These are phyloP conservation scores for Phytophthora agathidicida DNA, from an alignment of 352 stramenopile genomes.

Conservation along the genomic window DNA sequence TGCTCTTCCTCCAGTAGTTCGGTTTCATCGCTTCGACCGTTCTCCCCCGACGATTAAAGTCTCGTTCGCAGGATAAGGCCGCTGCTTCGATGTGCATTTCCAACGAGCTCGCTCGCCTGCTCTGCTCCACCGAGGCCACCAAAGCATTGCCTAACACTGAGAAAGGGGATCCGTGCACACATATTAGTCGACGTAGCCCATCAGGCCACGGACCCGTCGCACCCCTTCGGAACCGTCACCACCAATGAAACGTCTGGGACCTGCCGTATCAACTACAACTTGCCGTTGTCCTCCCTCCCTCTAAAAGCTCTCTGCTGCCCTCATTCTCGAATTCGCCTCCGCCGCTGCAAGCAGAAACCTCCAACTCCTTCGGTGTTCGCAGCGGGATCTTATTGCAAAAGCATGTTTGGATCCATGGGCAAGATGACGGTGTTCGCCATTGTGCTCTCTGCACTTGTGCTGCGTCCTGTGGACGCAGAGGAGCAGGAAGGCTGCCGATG, in stretches of 20 bases:
- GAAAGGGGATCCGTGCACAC: too few relatives aligned
- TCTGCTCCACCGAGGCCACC: too few relatives aligned
- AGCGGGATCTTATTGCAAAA: slow-evolving; percentile 6
- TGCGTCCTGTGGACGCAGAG: slow-evolving; percentile 1
- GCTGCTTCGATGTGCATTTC: too few relatives aligned
- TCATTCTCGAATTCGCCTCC: slow-evolving; percentile 34
- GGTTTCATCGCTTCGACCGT: too few relatives aligned
- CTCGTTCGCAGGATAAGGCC: too few relatives aligned
- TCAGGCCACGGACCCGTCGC: slow-evolving; percentile 25
- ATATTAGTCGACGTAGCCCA: slow-evolving; percentile 5
- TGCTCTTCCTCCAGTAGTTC: too few relatives aligned
- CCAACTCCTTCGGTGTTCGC: slow-evolving; percentile 4
- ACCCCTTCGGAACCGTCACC: slow-evolving; percentile 13
- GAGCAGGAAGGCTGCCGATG: slow-evolving; percentile 47
- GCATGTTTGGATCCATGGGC: slow-evolving; percentile 17
- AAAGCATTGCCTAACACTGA: too few relatives aligned
- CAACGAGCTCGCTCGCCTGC: too few relatives aligned
- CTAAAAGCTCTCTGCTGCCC: neutral
- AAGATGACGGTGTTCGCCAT: slow-evolving; percentile 18
- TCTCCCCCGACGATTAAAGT: too few relatives aligned
- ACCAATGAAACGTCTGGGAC: slow-evolving; percentile 33
- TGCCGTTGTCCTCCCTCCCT: neutral
- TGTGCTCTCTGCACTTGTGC: slow-evolving; percentile 17
- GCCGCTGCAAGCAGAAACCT: slow-evolving; percentile 13
- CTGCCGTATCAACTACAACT: slow-evolving; percentile 19